Percentiles rank a stretch among this genome's conserved stretches.
Evolutionary conservation across 805 yeast genomes (phyloP).

Genomic region (Metschnikowia corniflorae): DNA sequence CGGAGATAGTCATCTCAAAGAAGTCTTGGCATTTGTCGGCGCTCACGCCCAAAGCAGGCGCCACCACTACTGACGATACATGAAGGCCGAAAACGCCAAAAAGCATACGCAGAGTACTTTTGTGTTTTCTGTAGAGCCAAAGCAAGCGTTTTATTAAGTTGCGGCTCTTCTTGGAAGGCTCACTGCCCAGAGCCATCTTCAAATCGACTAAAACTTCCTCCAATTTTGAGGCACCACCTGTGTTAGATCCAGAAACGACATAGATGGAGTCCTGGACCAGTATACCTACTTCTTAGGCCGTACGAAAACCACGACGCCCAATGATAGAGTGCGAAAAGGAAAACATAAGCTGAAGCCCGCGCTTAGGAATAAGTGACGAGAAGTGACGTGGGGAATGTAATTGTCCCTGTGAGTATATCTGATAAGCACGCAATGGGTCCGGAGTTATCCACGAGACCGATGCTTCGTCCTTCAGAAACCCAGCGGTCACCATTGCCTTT

Average conservation of each 20-base stretch:
- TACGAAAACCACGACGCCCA: no score
- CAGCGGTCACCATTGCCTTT: not conserved
- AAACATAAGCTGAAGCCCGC: no score
- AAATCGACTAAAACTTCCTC: constrained; percentile 7
- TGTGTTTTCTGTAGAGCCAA: constrained; percentile 39
- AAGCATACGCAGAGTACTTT: constrained; percentile 59
- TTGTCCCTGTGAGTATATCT: constrained; percentile 30
- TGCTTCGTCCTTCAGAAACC: constrained; percentile 1
- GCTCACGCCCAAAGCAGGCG: constrained; percentile 47
- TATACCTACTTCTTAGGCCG: no score
- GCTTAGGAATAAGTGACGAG: no score
- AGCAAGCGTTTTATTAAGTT: constrained; percentile 8
- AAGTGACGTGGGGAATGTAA: no score
- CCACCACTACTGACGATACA: constrained; percentile 47
- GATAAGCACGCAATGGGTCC: constrained; percentile 33
- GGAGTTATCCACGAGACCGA: constrained; percentile 16
- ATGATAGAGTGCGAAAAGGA: no score
- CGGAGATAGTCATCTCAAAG: constrained; percentile 53
- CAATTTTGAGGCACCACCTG: constrained; percentile 15
- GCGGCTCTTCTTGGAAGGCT: constrained; percentile 6
- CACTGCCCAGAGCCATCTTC: not conserved
- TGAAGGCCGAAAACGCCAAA: constrained; percentile 57
- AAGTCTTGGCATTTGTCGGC: constrained; percentile 46
- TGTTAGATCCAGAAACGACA: constrained; percentile 12
- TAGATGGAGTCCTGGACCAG: no score